A percentile compares a stretch with the other conserved stretches of the same genome.
These are phyloP conservation scores for Paracamarosporium sp. DNA, from an alignment of 2,329 filamentous ascomycete genomes.

Conservation along the genomic window DNA sequence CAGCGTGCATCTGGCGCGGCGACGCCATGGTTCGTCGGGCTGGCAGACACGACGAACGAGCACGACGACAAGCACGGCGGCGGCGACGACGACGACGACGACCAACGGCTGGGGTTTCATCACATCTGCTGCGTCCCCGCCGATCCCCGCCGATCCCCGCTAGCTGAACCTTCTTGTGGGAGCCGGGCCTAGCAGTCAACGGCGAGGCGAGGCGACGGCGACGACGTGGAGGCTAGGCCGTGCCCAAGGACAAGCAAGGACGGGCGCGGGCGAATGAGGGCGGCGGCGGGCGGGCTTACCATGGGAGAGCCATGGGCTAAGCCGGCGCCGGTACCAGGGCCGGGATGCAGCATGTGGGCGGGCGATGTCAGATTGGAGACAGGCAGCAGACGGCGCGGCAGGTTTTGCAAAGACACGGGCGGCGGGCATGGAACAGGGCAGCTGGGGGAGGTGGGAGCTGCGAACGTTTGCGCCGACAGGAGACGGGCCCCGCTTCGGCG, in stretches of 20 bases:
- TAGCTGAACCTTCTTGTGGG: slow-evolving; percentile 19
- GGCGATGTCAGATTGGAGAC: slow-evolving; percentile 30
- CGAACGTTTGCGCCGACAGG: neutral
- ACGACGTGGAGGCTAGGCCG: too few species aligned
- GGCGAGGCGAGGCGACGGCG: slow-evolving; percentile 14
- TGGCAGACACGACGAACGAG: neutral
- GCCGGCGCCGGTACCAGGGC: slow-evolving; percentile 33
- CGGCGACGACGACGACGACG: neutral
- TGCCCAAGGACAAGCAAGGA: too few species aligned
- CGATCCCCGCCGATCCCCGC: slow-evolving; percentile 30
- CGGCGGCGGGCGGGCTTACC: slow-evolving; percentile 16
- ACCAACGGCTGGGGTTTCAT: slow-evolving; percentile 17
- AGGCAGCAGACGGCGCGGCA: slow-evolving; percentile 11
- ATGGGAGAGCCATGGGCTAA: slow-evolving; percentile 23
- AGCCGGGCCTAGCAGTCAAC: slow-evolving; percentile 18
- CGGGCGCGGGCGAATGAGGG: slow-evolving; percentile 30
- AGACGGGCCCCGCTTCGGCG: slow-evolving; percentile 34
- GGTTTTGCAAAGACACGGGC: slow-evolving; percentile 8
- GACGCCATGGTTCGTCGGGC: slow-evolving; percentile 5
- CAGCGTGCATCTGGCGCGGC: slow-evolving; percentile 23
- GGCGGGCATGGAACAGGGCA: neutral
- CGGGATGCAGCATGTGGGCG: slow-evolving; percentile 28
- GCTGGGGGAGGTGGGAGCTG: neutral
- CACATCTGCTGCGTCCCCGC: slow-evolving; percentile 12
- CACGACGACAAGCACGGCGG: slow-evolving; percentile 6